Base-by-base conservation (phyloP, 2,329 filamentous ascomycete genomes). In the Stromatinia cepivora region DNA sequence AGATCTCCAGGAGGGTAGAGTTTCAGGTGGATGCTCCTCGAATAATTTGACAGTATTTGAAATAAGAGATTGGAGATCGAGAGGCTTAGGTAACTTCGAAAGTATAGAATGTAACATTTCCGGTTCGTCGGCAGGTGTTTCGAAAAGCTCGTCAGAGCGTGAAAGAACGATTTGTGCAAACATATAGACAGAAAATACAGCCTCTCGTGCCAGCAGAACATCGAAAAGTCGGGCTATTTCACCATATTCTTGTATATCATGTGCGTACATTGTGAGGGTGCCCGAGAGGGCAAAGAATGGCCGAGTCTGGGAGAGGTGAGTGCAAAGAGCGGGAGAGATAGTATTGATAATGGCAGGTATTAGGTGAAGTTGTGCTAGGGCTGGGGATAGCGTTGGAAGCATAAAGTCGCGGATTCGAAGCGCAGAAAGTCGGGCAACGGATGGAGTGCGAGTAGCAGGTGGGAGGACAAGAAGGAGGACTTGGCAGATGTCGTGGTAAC, bases 401-500 rank as follows among this genome's bases (percentile, higher is more conserved):
- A 99, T 97, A 80, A 97, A 99, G 81, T 99, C 95, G 72, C 95
- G 89, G 78, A 99, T 97, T 66, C 93, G 91, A 57, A 98, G 86
- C 45, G 94, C 84, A 4, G 94, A 97, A 70, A 99, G 88, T n/a
- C 92, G 90, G 46, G 91, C 86, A 45, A 96, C 87, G 22, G 90
- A 88, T 9, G 84, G 79, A 25, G 85, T 83, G 22, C 92, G 89
- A 67, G 84, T 79, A 31, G 84, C 77, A 13, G 87, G 81, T 0
- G 90, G 90, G 5, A 99, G 84, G 15, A 97, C 94, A 20, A 99
- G 86, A 53, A 98, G 86, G 70, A 99, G 86, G 34, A 99, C 95
- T 81, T 99, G 96, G 75, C 92, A 95, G 77, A 99, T 98, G 81
- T 99, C 95, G 80, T 99, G 95, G 79, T 96, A 99, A 78, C 95